Conservation (phyloP, 177 flowering plant genomes). For the Telopea speciosissima region DNA sequence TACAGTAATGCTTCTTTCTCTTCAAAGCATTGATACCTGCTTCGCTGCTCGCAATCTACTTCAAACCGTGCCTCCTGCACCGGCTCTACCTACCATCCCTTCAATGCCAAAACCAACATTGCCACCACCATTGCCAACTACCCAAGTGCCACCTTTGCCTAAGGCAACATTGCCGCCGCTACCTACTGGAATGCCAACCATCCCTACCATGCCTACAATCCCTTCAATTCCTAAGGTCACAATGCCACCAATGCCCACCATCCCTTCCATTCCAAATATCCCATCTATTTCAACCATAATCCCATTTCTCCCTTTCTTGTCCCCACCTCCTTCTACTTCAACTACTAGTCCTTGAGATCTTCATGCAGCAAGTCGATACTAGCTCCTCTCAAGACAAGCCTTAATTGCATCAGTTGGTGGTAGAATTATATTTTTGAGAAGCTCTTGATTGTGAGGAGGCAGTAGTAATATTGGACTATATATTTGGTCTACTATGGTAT, state of each 20-base stretch:
- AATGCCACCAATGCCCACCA: constrained; percentile 5
- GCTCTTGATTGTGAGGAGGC: neutral
- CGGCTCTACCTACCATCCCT: neutral
- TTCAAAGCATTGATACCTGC: neutral
- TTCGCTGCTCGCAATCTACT: constrained; percentile 6
- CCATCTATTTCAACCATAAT: neutral
- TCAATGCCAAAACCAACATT: neutral
- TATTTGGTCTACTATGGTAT: neutral
- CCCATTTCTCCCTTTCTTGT: neutral
- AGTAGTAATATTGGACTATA: too few species aligned
- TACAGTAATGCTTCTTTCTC: neutral
- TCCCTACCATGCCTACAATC: constrained; percentile 5
- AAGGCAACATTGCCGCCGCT: constrained; percentile 1
- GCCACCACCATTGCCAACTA: neutral
- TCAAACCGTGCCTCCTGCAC: neutral
- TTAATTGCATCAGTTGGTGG: too few species aligned
- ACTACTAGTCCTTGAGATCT: neutral
- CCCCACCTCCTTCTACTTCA: neutral
- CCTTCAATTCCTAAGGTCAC: constrained; percentile 2
- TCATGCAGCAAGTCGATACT: too few species aligned
- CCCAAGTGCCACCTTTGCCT: neutral
- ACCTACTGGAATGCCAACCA: constrained; percentile 3
- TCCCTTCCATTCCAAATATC: constrained; percentile 1
- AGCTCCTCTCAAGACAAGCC: too few species aligned
- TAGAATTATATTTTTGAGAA: too few species aligned